Percentiles rank a stretch among this genome's conserved stretches.
Evolutionary conservation across 176 grass and related monocot species (phyloP).

Genomic region (Carex parvula): DNA sequence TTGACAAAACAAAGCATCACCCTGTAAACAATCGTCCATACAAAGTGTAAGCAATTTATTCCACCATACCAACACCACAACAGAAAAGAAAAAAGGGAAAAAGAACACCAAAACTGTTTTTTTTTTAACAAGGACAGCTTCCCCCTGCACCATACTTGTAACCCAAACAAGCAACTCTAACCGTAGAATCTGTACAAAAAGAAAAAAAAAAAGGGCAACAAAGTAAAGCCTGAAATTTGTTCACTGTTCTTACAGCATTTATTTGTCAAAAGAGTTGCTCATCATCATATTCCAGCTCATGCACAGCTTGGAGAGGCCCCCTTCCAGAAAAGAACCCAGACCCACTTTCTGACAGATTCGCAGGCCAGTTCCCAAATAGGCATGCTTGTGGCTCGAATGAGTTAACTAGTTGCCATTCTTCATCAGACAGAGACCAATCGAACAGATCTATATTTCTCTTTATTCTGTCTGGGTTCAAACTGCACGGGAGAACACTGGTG

Average conservation of each 20-base stretch:
- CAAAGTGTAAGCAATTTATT: not conserved
- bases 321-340: slow-evolving; percentile 25
- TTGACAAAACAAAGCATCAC: not conserved
- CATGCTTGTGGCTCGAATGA: slow-evolving; percentile 39
- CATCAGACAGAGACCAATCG: slow-evolving; percentile 37
- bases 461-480: slow-evolving; percentile 42
- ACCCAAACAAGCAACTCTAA: not conserved
- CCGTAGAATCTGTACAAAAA: not conserved
- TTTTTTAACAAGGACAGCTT: not conserved
- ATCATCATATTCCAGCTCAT: slow-evolving; percentile 41
- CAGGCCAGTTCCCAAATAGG: slow-evolving; percentile 32
- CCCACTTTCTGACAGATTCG: slow-evolving; percentile 32
- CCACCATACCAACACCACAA: not conserved
- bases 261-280: slow-evolving; percentile 5
- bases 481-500: slow-evolving; percentile 43
- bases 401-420: slow-evolving; percentile 39
- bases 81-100: not conserved
- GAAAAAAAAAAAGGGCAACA: not conserved
- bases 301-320: slow-evolving; percentile 38
- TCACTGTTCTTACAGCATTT: not conserved
- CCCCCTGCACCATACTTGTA: not conserved
- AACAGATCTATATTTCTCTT: slow-evolving; percentile 42
- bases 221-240: not conserved
- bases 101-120: not conserved
- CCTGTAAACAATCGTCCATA: not conserved